Conservation (phyloP, 164 flowering plant genomes). For the Berberis vulgaris region DNA sequence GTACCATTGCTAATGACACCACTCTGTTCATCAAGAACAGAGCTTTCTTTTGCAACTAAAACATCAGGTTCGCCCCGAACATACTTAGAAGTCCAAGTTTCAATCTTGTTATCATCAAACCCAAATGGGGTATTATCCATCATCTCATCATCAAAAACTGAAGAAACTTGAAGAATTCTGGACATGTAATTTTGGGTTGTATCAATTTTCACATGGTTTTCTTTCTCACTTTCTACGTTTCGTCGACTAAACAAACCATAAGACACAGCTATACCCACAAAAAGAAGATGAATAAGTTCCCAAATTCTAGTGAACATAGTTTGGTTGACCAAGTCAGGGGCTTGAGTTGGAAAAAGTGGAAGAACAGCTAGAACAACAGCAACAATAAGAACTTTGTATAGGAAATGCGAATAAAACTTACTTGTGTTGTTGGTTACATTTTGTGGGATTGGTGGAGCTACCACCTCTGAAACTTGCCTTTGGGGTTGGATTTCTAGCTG, state of each 20-base stretch:
- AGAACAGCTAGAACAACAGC: conserved; percentile 32
- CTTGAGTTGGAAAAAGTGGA: conserved; percentile 67
- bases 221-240: conserved; percentile 40
- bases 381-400: conserved; percentile 38
- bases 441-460: conserved; percentile 7
- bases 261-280: conserved; percentile 87
- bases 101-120: conserved; percentile 44
- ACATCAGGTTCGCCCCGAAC: conserved; percentile 45
- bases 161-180: conserved; percentile 63
- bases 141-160: conserved; percentile 69
- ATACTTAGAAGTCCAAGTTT: conserved; percentile 69
- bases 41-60: conserved; percentile 40
- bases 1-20: conserved; percentile 9
- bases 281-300: conserved; percentile 84
- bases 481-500: conserved; percentile 8
- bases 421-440: conserved; percentile 28
- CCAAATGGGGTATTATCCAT: conserved; percentile 32
- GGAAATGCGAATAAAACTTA: conserved; percentile 33
- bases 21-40: conserved; percentile 29
- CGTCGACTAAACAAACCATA: conserved; percentile 78
- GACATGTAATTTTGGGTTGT: conserved; percentile 53
- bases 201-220: conserved; percentile 29
- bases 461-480: conserved; percentile 13
- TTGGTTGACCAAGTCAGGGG: conserved; percentile 68
- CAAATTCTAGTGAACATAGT: conserved; percentile 47